Percentiles rank a stretch among this genome's conserved stretches.
phyloP scores from a whole-genome alignment of 257 asterid genomes.

The Lycium ferocissimum region DNA sequence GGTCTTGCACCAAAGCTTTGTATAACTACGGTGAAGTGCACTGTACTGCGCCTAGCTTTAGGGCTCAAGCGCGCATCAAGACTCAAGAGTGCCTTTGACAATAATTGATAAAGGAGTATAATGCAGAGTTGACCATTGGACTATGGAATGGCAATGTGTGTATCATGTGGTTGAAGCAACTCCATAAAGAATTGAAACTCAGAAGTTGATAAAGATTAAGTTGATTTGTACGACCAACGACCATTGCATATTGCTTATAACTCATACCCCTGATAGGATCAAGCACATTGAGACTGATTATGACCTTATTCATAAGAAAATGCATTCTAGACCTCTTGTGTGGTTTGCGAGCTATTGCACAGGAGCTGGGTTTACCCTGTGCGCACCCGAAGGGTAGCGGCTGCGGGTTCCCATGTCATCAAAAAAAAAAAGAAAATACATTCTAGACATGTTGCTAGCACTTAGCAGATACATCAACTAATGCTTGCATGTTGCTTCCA shows the following conservation, averaged over 20 bases:
- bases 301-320: constrained; percentile 15
- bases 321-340: not conserved
- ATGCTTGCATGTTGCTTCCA: not conserved
- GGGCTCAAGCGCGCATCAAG: constrained; percentile 7
- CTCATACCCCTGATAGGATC: not conserved
- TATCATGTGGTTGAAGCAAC: constrained; percentile 9
- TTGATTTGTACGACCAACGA: not conserved
- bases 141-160: not conserved
- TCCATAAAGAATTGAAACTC: not conserved
- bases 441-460: not conserved
- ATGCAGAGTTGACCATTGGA: not conserved
- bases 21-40: not conserved
- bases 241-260: constrained; percentile 17
- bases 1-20: not conserved
- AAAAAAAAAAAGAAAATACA: not conserved
- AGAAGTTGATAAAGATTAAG: not conserved
- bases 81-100: not conserved
- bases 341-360: no score
- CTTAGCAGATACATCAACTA: not conserved
- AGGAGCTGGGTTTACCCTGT: no score
- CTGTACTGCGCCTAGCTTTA: not conserved
- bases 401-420: no score
- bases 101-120: not conserved
- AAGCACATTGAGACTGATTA: not conserved
- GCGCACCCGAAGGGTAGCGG: no score